Evolutionary conservation across 495 filamentous ascomycete genomes (phyloP).

Genomic region (Aspergillus olivimuriae): DNA sequence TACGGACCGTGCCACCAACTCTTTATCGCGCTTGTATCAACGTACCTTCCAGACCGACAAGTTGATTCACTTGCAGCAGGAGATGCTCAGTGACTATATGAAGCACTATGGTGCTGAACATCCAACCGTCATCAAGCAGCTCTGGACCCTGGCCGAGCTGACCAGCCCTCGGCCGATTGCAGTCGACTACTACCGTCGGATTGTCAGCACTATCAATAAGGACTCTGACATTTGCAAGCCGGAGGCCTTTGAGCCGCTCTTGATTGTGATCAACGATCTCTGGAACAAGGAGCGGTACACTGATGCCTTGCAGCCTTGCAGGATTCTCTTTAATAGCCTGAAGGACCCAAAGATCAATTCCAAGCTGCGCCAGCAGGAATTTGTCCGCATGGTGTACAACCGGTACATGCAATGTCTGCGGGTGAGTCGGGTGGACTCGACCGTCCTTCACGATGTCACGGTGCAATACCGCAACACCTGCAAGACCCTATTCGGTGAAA

Average conservation of each 20-base stretch:
- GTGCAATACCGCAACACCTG: constrained; percentile 28
- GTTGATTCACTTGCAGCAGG: constrained; percentile 23
- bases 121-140: constrained; percentile 25
- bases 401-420: constrained; percentile 30
- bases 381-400: constrained; percentile 26
- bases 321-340: constrained; percentile 29
- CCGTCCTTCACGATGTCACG: constrained; percentile 28
- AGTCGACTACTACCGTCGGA: constrained; percentile 33
- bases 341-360: constrained; percentile 22
- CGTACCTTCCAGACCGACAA: constrained; percentile 28
- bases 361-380: constrained; percentile 24
- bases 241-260: constrained; percentile 29
- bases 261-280: constrained; percentile 33
- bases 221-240: constrained; percentile 23
- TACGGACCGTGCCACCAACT: constrained; percentile 19
- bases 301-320: constrained; percentile 26
- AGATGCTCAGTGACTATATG: constrained; percentile 27
- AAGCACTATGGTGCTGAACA: constrained; percentile 25
- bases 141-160: constrained; percentile 31
- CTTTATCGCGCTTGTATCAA: constrained; percentile 26
- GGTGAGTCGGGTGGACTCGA: constrained; percentile 20
- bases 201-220: constrained; percentile 30
- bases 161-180: constrained; percentile 26
- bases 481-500: constrained; percentile 24
- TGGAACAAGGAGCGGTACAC: constrained; percentile 29